These are phyloP conservation scores for Saksenaea oblongispora DNA, from an alignment of 371 early-diverging fungal genomes.

Conservation along the genomic window DNA sequence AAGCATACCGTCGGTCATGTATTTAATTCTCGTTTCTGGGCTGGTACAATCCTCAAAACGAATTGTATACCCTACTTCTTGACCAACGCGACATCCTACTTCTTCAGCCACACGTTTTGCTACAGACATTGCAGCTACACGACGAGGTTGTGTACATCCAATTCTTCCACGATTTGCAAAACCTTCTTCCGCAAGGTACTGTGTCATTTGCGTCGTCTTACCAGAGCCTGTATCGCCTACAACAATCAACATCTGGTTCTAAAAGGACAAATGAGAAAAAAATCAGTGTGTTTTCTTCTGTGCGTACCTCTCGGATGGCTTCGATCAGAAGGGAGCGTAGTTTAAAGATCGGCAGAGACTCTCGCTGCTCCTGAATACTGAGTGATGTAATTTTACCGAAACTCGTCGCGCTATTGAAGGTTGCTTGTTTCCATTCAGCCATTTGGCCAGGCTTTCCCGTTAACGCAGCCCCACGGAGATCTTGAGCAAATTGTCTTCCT, in stretches of 20 bases:
- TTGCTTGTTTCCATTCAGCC: constrained; percentile 94
- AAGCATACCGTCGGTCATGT: constrained; percentile 99
- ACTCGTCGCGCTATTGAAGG: constrained; percentile 86
- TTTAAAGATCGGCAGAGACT: constrained; percentile 88
- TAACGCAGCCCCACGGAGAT: constrained; percentile 70
- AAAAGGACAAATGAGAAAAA: background rate
- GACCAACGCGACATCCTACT: constrained; percentile 92
- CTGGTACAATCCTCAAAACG: constrained; percentile 98
- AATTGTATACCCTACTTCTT: constrained; percentile 98
- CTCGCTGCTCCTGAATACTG: constrained; percentile 91
- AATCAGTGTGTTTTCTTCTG: background rate
- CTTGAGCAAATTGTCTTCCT: constrained; percentile 89
- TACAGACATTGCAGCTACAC: constrained; percentile 99
- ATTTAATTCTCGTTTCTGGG: constrained; percentile 94
- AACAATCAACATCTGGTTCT: constrained; percentile 90
- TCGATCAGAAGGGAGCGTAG: constrained; percentile 77
- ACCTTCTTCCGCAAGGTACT: constrained; percentile 96
- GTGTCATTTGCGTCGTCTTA: constrained; percentile 99
- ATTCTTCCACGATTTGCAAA: constrained; percentile 85
- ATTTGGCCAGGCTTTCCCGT: constrained; percentile 61
- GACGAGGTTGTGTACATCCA: constrained; percentile 99
- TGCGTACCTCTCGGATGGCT: constrained; percentile 70
- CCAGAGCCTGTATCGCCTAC: constrained; percentile 99
- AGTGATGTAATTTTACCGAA: constrained; percentile 90
- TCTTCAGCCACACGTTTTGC: constrained; percentile 99